phyloP scores from a whole-genome alignment of 441 rosid species.

The Monsonia emarginata region DNA sequence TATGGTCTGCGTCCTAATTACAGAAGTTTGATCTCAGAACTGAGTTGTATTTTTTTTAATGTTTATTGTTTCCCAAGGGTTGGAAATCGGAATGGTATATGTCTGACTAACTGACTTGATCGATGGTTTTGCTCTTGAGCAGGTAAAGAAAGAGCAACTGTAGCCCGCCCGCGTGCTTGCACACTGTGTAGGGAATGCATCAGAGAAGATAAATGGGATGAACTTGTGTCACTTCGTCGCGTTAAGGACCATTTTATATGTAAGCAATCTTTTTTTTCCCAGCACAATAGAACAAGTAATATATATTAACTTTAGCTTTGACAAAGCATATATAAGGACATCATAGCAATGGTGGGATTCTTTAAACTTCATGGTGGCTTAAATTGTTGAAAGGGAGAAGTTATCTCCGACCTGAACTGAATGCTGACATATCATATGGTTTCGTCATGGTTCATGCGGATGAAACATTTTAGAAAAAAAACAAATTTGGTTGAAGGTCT shows the following conservation, averaged over 20 bases:
- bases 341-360: not conserved
- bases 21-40: too few species aligned
- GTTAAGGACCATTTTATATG: conserved; percentile 85
- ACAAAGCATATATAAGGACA: not conserved
- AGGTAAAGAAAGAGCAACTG: conserved; percentile 75
- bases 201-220: conserved; percentile 50
- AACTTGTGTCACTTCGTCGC: conserved; percentile 49
- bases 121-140: conserved; percentile 22
- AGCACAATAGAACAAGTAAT: not conserved
- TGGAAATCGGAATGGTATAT: not conserved
- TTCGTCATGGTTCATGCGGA: too few species aligned
- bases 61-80: too few species aligned
- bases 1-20: too few species aligned
- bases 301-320: not conserved
- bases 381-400: not conserved
- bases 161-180: conserved; percentile 67
- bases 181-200: conserved; percentile 84
- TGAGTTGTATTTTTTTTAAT: too few species aligned
- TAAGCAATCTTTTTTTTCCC: conserved; percentile 30
- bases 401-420: not conserved
- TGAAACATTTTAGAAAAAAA: too few species aligned
- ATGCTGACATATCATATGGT: too few species aligned
- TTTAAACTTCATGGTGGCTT: not conserved
- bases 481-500: not conserved
- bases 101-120: not conserved